A percentile compares a stretch with the other conserved stretches of the same genome.
phyloP scores from a whole-genome alignment of 306 rosid genomes.

The Glycine tomentella region DNA sequence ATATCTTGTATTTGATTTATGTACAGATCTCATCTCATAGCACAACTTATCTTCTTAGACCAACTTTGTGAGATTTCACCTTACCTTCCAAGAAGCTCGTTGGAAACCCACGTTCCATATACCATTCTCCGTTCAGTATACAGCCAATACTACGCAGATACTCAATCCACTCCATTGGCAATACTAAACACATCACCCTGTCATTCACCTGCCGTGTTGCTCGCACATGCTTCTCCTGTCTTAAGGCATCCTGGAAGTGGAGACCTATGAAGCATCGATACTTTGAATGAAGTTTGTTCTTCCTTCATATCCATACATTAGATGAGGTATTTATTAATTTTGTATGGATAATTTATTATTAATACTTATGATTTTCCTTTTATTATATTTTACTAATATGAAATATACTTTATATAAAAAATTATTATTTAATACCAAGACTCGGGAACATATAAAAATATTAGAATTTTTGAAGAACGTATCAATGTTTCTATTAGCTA shows the following conservation, averaged over 20 bases:
- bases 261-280: too few relatives aligned
- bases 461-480: too few relatives aligned
- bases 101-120: conserved; percentile 84
- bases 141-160: conserved; percentile 83
- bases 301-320: too few relatives aligned
- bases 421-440: too few relatives aligned
- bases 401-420: too few relatives aligned
- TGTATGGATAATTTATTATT: too few relatives aligned
- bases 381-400: too few relatives aligned
- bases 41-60: conserved; percentile 92
- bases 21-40: conserved; percentile 88
- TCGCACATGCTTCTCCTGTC: conserved; percentile 78
- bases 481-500: too few relatives aligned
- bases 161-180: conserved; percentile 72
- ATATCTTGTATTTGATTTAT: conserved; percentile 37
- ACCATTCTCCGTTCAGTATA: conserved; percentile 92
- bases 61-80: conserved; percentile 94
- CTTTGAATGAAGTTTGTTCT: too few relatives aligned
- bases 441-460: too few relatives aligned
- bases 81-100: conserved; percentile 89
- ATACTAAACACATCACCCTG: conserved; percentile 78
- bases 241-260: conserved; percentile 74
- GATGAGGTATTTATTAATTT: too few relatives aligned
- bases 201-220: conserved; percentile 76
- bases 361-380: too few relatives aligned